A percentile compares a stretch with the other conserved stretches of the same genome.
Conservation (phyloP, 2,329 filamentous ascomycete genomes). For the Blastomyces gilchristii region DNA sequence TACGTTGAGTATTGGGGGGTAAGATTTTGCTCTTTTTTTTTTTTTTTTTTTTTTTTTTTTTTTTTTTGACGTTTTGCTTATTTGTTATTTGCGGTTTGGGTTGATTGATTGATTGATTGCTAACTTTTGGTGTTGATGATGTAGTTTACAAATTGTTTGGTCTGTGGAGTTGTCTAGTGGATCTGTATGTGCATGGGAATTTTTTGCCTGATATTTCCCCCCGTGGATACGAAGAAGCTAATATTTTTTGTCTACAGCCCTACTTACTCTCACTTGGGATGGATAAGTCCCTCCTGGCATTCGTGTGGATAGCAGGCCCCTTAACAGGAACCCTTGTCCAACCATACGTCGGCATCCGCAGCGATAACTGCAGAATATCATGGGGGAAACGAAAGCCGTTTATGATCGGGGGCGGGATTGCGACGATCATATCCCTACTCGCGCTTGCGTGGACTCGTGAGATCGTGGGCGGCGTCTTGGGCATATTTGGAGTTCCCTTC, state of each 20-base stretch:
- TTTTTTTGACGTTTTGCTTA: not conserved
- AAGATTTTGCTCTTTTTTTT: not conserved
- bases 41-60: not conserved
- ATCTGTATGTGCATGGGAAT: slow-evolving; percentile 44
- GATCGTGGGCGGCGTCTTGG: slow-evolving; percentile 56
- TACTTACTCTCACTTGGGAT: slow-evolving; percentile 70
- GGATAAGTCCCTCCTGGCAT: slow-evolving; percentile 70
- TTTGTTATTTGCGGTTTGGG: slow-evolving; percentile 1
- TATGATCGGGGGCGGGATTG: slow-evolving; percentile 59
- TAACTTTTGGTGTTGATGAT: not conserved
- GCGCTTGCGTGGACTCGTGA: slow-evolving; percentile 65
- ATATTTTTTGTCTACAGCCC: slow-evolving; percentile 35
- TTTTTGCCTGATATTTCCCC: not conserved
- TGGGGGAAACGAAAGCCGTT: slow-evolving; percentile 78
- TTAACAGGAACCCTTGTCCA: slow-evolving; percentile 69
- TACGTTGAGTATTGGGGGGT: slow-evolving; percentile 73
- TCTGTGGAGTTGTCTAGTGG: slow-evolving; percentile 90
- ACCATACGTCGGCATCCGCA: slow-evolving; percentile 71
- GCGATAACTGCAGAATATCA: slow-evolving; percentile 61
- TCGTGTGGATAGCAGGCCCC: slow-evolving; percentile 77
- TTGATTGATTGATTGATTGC: not conserved
- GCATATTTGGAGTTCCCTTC: slow-evolving; percentile 60
- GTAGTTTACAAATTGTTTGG: slow-evolving; percentile 85
- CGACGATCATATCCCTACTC: slow-evolving; percentile 58
- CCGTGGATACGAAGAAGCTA: not conserved